Base-by-base conservation (phyloP, 164 flowering plant species). In the Berberis vulgaris region DNA sequence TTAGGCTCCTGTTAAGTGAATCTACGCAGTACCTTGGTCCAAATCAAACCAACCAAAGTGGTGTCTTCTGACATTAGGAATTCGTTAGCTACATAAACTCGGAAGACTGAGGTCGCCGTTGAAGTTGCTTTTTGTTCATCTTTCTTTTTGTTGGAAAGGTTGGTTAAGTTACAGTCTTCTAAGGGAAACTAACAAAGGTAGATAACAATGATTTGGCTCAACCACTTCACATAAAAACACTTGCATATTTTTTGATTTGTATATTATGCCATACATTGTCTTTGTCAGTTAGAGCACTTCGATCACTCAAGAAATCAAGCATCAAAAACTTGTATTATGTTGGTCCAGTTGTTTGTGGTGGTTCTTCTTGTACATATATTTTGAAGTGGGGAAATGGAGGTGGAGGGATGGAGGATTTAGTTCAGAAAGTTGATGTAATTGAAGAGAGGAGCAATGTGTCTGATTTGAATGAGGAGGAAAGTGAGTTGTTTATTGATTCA, bases 401-500 rank as follows among this genome's bases (percentile, higher is more conserved):
- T 10, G 13, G 10, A 26, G 0, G 13, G n/a, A 52, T 52, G n/a
- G 54, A 10, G 54, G 1, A 26, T 42, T 58, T 58, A 2, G 13
- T 58, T 41, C 45, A 58, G 3, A 43, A 58, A 26, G 44, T 58
- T 44, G 60, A 58, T 12, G 45, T 0, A 13, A 43, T 58, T 2
- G 60, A 58, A 10, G 60, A 58, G 42, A 58, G 45, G n/a, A 58
- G 12, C 41, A 13, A 41, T 7, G 60, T 44, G 45, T 39, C 3
- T 42, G 61, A 58, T 58, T 45, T 1, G 11, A 58, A 43, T 58
- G 61, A 12, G 11, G 43, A 12, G 41, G 61, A 58, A 43, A 57
- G 43, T 26, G 60, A 57, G 60, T 57, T 40, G 8, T 57, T 57
- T 41, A 57, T 41, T 2, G 60, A 38, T 57, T 57, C 60, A 8